phyloP scores from a whole-genome alignment of 2,329 filamentous ascomycete species.

The Teratosphaeria viscida region DNA sequence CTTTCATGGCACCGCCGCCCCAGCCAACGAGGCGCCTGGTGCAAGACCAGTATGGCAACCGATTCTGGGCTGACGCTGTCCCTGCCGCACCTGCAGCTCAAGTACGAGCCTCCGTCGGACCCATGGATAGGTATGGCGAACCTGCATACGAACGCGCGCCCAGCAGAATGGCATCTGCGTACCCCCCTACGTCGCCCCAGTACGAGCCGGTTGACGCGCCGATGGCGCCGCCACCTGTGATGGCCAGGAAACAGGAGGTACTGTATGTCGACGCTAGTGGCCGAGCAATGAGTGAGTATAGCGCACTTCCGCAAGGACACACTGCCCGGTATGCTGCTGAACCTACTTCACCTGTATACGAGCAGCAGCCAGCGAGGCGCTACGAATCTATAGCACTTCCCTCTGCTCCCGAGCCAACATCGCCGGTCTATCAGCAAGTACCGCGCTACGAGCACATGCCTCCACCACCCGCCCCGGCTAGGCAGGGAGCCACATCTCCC shows the following conservation, averaged over 20 bases:
- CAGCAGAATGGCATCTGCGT: conserved; percentile 32
- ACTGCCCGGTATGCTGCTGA: conserved; percentile 12
- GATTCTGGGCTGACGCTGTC: conserved; percentile 54
- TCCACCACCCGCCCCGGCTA: conserved; percentile 20
- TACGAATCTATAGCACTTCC: conserved; percentile 5
- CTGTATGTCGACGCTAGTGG: conserved; percentile 21
- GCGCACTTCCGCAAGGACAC: conserved; percentile 10
- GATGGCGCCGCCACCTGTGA: conserved; percentile 19
- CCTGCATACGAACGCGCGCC: conserved; percentile 50
- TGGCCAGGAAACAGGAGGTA: conserved; percentile 11
- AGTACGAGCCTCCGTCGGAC: conserved; percentile 42
- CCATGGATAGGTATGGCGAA: conserved; percentile 11
- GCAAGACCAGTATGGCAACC: conserved; percentile 71
- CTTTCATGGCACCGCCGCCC: conserved; percentile 38
- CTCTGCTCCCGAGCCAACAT: conserved; percentile 5
- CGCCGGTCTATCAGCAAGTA: conserved; percentile 5
- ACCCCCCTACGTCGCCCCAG: conserved; percentile 30
- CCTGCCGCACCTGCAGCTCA: conserved; percentile 15
- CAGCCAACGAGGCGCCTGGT: conserved; percentile 48
- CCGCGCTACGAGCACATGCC: conserved; percentile 27
- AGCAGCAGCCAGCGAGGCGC: conserved; percentile 2
- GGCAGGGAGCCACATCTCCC: conserved; percentile 18
- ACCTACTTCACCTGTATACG: conserved; percentile 13
- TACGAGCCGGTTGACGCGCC: conserved; percentile 30
- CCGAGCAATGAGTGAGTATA: conserved; percentile 15